Percentiles rank a stretch among this genome's conserved stretches.
phyloP scores from a whole-genome alignment of 176 grass and related monocot species.

The Musa acuminata region DNA sequence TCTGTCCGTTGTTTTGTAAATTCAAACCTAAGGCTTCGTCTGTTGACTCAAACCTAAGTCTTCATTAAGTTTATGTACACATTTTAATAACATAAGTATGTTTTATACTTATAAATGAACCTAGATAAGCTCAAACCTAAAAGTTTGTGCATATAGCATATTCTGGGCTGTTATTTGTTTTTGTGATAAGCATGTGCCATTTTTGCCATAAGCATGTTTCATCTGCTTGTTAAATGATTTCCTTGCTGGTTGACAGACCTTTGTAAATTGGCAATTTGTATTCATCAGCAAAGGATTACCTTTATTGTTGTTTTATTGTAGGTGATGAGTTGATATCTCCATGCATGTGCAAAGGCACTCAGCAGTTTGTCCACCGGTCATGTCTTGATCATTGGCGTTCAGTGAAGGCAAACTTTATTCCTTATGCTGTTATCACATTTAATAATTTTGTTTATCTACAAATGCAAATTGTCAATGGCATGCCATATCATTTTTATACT shows the following conservation, averaged over 20 bases:
- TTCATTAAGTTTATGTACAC: too few relatives aligned
- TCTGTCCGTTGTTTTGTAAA: too few relatives aligned
- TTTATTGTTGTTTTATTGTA: slow-evolving; percentile 26
- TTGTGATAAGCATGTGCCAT: not conserved
- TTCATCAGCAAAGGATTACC: not conserved
- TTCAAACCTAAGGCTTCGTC: too few relatives aligned
- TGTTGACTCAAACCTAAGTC: too few relatives aligned
- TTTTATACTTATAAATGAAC: too few relatives aligned
- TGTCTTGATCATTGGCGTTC: slow-evolving; percentile 99
- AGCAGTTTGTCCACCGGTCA: slow-evolving; percentile 94
- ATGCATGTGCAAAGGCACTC: slow-evolving; percentile 97
- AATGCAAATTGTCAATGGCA: not conserved
- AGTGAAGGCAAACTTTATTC: slow-evolving; percentile 56
- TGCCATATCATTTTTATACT: not conserved
- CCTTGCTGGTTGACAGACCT: not conserved
- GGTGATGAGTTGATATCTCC: slow-evolving; percentile 98
- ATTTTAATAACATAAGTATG: too few relatives aligned
- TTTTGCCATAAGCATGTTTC: too few relatives aligned
- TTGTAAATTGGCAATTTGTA: not conserved
- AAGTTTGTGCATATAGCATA: too few relatives aligned
- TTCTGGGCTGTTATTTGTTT: not conserved
- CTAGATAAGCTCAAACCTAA: too few relatives aligned
- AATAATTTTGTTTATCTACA: not conserved
- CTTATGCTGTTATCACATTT: not conserved
- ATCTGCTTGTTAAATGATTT: too few relatives aligned